These are phyloP conservation scores for Macrophomina phaseolina DNA, from an alignment of 2,329 filamentous ascomycete genomes.

Conservation along the genomic window DNA sequence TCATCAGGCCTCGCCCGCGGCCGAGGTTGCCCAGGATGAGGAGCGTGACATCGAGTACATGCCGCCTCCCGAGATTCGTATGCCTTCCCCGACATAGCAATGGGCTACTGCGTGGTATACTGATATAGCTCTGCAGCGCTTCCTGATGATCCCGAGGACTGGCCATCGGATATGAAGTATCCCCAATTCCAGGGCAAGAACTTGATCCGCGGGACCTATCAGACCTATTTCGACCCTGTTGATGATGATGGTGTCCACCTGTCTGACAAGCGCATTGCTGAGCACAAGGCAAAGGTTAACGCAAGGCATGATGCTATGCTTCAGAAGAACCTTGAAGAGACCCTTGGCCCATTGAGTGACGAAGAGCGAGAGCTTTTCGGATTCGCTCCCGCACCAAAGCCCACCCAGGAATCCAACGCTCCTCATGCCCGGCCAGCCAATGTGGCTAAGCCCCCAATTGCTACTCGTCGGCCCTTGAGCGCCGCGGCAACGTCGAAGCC, in stretches of 20 bases:
- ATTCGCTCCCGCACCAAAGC: conserved; percentile 30
- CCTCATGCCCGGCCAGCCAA: conserved; percentile 34
- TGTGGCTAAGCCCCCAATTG: conserved; percentile 31
- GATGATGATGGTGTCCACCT: conserved; percentile 71
- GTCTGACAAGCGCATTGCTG: conserved; percentile 62
- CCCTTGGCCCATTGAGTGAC: conserved; percentile 50
- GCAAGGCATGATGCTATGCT: conserved; percentile 70
- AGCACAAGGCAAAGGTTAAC: conserved; percentile 50
- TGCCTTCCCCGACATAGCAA: not conserved
- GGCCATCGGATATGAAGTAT: conserved; percentile 62
- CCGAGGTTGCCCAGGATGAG: conserved; percentile 57
- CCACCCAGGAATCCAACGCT: conserved; percentile 32
- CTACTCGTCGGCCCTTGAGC: conserved; percentile 8
- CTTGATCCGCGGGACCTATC: conserved; percentile 57
- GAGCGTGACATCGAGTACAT: conserved; percentile 89
- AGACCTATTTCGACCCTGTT: conserved; percentile 59
- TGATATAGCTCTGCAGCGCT: conserved; percentile 47
- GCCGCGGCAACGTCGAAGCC: conserved; percentile 30
- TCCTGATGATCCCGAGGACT: conserved; percentile 72
- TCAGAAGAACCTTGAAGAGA: conserved; percentile 68
- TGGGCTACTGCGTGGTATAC: not conserved
- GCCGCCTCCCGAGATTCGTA: conserved; percentile 67
- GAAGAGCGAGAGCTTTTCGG: conserved; percentile 58
- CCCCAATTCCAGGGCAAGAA: conserved; percentile 60
- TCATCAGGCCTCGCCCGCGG: conserved; percentile 60